phyloP scores from a whole-genome alignment of 352 stramenopile genomes.

The Globisporangium spinosum region DNA sequence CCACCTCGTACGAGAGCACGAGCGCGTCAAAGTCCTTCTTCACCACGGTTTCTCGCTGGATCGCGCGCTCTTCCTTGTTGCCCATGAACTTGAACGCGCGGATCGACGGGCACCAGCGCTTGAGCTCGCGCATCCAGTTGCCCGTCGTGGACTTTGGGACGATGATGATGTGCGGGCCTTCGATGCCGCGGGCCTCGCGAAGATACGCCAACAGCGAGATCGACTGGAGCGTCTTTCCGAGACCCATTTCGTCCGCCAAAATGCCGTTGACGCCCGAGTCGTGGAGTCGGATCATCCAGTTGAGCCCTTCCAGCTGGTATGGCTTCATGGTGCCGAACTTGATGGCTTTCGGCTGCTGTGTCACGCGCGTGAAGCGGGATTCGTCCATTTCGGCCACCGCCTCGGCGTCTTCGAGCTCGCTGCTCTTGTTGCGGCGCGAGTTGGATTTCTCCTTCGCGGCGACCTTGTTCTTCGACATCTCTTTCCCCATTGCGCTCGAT shows the following conservation, averaged over 20 bases:
- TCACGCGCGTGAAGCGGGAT: constrained; percentile 74
- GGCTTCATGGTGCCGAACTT: constrained; percentile 88
- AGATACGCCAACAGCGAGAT: constrained; percentile 97
- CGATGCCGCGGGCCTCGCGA: constrained; percentile 90
- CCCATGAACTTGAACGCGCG: constrained; percentile 97
- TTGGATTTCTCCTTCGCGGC: constrained; percentile 36
- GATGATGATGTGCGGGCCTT: constrained; percentile 97
- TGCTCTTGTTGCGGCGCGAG: constrained; percentile 55
- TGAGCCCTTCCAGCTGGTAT: constrained; percentile 85
- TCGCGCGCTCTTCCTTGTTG: constrained; percentile 91
- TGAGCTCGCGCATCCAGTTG: constrained; percentile 99
- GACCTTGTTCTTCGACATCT: constrained; percentile 58
- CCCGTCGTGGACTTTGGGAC: constrained; percentile 97
- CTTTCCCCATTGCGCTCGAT: constrained; percentile 67
- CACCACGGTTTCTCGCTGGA: constrained; percentile 85
- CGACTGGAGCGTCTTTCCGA: constrained; percentile 96
- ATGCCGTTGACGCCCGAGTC: constrained; percentile 86
- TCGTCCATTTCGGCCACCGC: constrained; percentile 77
- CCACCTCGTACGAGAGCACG: constrained; percentile 91
- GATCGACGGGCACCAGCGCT: constrained; percentile 94
- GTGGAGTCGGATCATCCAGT: constrained; percentile 94
- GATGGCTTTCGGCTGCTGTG: constrained; percentile 77
- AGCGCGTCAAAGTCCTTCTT: constrained; percentile 90
- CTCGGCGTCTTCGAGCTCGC: constrained; percentile 67
- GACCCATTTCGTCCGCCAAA: constrained; percentile 85